Conservation (phyloP, 768 basidiomycete species). For the Suillus subalutaceus region DNA sequence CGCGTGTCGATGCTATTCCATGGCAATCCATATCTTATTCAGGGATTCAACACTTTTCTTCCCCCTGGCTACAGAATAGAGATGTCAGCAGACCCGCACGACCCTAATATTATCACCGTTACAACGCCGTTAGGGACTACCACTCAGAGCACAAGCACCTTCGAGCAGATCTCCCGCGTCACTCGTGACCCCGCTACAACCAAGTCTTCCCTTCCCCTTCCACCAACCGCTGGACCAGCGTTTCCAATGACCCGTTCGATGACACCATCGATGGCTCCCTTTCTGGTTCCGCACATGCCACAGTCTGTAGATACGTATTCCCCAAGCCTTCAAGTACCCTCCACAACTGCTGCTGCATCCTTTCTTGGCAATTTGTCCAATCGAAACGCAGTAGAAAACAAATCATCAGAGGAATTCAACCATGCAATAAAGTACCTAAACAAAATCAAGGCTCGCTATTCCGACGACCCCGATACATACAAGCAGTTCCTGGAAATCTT, state of each 20-base stretch:
- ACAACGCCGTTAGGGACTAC: constrained; percentile 78
- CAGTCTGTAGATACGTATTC: constrained; percentile 43
- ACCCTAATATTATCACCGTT: constrained; percentile 77
- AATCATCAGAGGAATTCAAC: constrained; percentile 74
- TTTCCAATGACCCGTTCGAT: constrained; percentile 5
- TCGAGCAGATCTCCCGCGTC: constrained; percentile 35
- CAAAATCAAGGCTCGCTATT: constrained; percentile 94
- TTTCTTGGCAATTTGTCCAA: constrained; percentile 63
- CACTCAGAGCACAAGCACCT: constrained; percentile 59
- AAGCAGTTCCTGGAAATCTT: constrained; percentile 89
- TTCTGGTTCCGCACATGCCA: constrained; percentile 38
- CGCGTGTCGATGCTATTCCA: constrained; percentile 93
- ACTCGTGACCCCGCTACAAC: constrained; percentile 25
- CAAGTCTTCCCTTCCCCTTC: constrained; percentile 20
- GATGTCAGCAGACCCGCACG: constrained; percentile 67
- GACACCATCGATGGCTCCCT: constrained; percentile 61
- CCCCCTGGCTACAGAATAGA: constrained; percentile 95
- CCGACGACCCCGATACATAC: constrained; percentile 89
- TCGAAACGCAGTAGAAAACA: constrained; percentile 52
- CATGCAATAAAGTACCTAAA: constrained; percentile 97
- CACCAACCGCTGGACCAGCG: constrained; percentile 40
- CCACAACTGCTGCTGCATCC: constrained; percentile 64
- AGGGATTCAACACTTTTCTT: constrained; percentile 98
- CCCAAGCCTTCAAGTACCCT: constrained; percentile 48
- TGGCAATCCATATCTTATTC: constrained; percentile 87